phyloP scores from a whole-genome alignment of 1,139 yeast genomes.

The Debaryomyces sp. region DNA sequence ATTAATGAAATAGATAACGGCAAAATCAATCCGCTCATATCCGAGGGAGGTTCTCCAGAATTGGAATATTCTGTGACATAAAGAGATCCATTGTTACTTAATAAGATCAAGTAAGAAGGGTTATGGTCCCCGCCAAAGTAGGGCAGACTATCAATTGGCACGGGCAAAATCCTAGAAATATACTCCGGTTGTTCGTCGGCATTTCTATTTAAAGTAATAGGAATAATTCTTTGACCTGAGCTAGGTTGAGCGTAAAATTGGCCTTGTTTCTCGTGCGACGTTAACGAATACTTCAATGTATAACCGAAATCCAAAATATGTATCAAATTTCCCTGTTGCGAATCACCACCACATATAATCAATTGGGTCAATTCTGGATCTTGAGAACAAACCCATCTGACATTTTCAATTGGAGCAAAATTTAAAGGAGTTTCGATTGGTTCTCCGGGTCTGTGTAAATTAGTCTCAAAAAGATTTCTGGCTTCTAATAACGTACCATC shows the following conservation, averaged over 20 bases:
- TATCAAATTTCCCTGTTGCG: conserved; percentile 53
- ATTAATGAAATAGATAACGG: conserved; percentile 83
- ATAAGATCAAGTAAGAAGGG: conserved; percentile 60
- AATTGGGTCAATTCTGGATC: conserved; percentile 82
- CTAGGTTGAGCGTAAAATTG: conserved; percentile 71
- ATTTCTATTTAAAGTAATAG: conserved; percentile 26
- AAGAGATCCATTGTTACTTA: conserved; percentile 58
- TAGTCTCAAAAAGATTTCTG: conserved; percentile 66
- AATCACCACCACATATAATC: conserved; percentile 71
- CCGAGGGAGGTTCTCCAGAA: conserved; percentile 11
- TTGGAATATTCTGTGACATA: conserved; percentile 29
- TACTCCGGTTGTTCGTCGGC: conserved; percentile 22
- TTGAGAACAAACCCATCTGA: conserved; percentile 73
- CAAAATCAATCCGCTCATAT: conserved; percentile 52
- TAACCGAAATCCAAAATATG: conserved; percentile 76
- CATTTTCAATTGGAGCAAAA: conserved; percentile 41
- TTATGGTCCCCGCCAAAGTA: conserved; percentile 73
- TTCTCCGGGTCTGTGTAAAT: conserved; percentile 58
- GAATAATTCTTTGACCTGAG: conserved; percentile 38
- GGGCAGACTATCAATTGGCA: conserved; percentile 47
- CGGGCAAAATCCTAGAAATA: conserved; percentile 32
- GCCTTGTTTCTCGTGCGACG: conserved; percentile 83
- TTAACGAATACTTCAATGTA: conserved; percentile 76
- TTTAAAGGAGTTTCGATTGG: conserved; percentile 23
- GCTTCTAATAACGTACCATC: conserved; percentile 76